Evolutionary conservation across 768 basidiomycete genomes (phyloP), one percentile per base, ranked within the genome.

Genomic region (Pleurotus eryngii): DNA sequence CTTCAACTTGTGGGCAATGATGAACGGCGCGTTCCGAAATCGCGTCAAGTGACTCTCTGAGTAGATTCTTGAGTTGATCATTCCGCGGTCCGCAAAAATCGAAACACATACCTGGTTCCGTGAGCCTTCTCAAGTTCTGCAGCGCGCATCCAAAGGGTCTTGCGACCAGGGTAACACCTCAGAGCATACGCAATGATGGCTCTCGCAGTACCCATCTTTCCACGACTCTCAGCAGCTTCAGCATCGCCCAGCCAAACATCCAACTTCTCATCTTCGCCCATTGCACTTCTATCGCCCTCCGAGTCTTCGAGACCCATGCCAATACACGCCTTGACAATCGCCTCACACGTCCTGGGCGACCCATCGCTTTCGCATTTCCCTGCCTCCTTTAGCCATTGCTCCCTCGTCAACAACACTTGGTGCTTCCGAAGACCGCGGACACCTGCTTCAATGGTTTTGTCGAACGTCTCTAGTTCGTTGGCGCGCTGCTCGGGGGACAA

Each of bases 301-400:
- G 51, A 37, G 11, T 54, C 51, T 65, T 98, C 96, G 4, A 98
- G 75, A 43, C 97, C 97, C 82, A 96, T 91, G 20, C 85, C 87
- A 5, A 98, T 78, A 2, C 94, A 96, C 2, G 94, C 95, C 70
- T 95, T 97, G 57, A 98, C 81, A 63, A 98, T 98, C 2, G 95
- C 95, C 69, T 96, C 93, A 61, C 89, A 92, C 3, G 95, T 97
- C 65, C 90, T 73, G 12, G 86, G 84, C 15, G 87, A 89, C 1
- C 91, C 93, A 57, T 98, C 93, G 1, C 67, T 73, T 69, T 99
- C 96, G 64, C 93, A 95, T 57, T 82, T 80, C 69, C 98, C 96
- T 0, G 96, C 97, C 73, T 98, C 95, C 69, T 90, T 89, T 50
- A 98, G 68, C 97, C 97, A 99, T 68, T 97, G 94, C 63, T 99